Percentiles rank a stretch among this genome's conserved stretches.
Evolutionary conservation across 2,329 filamentous ascomycete species (phyloP).

Genomic region (Neopestalotiopsis rosae): DNA sequence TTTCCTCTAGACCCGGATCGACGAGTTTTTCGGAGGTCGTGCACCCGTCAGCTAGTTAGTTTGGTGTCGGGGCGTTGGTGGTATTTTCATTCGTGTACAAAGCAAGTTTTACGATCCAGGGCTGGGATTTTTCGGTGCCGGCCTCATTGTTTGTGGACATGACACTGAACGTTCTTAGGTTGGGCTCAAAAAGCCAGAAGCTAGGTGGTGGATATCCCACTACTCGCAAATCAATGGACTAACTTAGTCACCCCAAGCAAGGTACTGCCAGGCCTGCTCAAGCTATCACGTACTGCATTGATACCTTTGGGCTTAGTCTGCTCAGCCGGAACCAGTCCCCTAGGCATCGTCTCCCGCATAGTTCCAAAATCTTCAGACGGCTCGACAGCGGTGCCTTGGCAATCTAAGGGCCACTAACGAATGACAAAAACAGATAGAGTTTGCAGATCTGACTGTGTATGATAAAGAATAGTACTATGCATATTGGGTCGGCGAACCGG

Average conservation of each 20-base stretch:
- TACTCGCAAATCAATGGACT: not conserved
- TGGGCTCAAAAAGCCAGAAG: no score
- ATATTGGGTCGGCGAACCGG: constrained; percentile 11
- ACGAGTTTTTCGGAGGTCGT: constrained; percentile 9
- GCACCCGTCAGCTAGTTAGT: constrained; percentile 4
- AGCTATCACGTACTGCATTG: not conserved
- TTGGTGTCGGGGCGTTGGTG: constrained; percentile 1
- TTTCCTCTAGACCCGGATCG: constrained; percentile 3
- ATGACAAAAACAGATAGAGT: constrained; percentile 9
- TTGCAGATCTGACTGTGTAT: not conserved
- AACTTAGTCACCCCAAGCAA: not conserved
- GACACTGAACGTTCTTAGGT: no score
- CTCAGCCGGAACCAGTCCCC: constrained; percentile 2
- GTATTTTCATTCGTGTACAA: not conserved
- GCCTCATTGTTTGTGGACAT: constrained; percentile 1
- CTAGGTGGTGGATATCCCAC: not conserved
- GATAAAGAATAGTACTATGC: not conserved
- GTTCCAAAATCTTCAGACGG: constrained; percentile 5
- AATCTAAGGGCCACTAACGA: not conserved
- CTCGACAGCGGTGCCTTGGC: constrained; percentile 12
- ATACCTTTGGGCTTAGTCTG: not conserved
- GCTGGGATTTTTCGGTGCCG: not conserved
- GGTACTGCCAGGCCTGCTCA: no score
- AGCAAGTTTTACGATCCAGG: not conserved
- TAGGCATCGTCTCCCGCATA: not conserved